Percentiles rank a stretch among this genome's conserved stretches.
Conservation (phyloP, 2,329 filamentous ascomycete species). For the Colletotrichum melonis region DNA sequence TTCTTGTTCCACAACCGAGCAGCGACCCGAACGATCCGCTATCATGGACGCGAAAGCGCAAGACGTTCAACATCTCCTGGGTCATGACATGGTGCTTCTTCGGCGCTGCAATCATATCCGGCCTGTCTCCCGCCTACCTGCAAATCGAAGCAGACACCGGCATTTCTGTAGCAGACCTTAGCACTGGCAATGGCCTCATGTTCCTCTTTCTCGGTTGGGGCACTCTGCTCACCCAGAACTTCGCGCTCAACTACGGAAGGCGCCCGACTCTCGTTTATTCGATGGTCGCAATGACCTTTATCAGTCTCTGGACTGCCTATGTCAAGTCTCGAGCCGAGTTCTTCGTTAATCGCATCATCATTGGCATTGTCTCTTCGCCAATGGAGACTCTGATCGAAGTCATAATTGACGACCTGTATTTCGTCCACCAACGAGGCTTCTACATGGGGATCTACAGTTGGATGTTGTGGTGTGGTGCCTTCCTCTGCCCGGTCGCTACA, state of each 20-base stretch:
- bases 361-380: neutral
- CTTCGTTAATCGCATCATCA: neutral
- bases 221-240: neutral
- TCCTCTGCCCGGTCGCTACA: neutral
- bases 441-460: neutral
- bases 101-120: slow-evolving; percentile 39
- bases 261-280: neutral
- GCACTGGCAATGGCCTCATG: slow-evolving; percentile 39
- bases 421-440: neutral
- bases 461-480: neutral
- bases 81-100: slow-evolving; percentile 43
- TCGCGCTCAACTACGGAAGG: neutral
- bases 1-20: slow-evolving; percentile 40
- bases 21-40: slow-evolving; percentile 40
- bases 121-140: slow-evolving; percentile 40
- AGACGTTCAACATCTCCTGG: slow-evolving; percentile 38
- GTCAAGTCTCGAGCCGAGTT: neutral
- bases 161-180: slow-evolving; percentile 41
- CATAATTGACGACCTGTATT: neutral
- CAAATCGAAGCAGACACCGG: slow-evolving; percentile 40
- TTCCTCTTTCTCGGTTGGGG: slow-evolving; percentile 37
- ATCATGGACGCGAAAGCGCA: slow-evolving; percentile 37
- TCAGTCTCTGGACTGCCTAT: neutral
- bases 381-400: neutral
- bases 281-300: neutral